Base-by-base conservation (phyloP, 1,139 yeast species). In the Debaryomycetaceae sp. region DNA sequence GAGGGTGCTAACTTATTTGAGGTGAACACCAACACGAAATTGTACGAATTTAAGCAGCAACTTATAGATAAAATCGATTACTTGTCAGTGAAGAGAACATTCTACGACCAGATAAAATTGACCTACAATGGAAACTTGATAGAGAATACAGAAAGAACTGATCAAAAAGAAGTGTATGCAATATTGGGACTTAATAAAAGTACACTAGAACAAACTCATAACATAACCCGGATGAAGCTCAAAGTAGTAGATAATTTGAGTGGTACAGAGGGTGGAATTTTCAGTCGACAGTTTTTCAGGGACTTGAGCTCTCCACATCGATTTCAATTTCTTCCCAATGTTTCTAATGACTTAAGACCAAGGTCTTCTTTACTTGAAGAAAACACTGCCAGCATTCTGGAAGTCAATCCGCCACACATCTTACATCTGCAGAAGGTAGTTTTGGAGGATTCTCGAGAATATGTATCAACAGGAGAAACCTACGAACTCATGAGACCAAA, bases 201-300 rank as follows among this genome's bases (percentile, higher is more conserved):
- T 2, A 22, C 27, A 3, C 43, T 60, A 23, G 34, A 37, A 3
- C 42, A 46, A 22, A 42, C 31, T 4, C 47, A 45, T n/a, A 44
- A 49, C 24, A 49, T 56, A 3, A 43, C 56, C 6, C 37, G 39
- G 6, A 33, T 51, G 39, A 42, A 48, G 11, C 47, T 52, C 24
- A 57, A 44, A 44, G 50, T 55, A 20, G 52, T 46, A 4, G 39
- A 49, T 8, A 40, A 44, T 23, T 39, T 48, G 5, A 42, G 43
- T 49, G 58, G 58, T n/a, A 27, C 11, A 27, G 38, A 50, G 42
- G 64, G 62, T 6, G 68, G 69, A 3, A 52, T 65, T 6, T 52
- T 65, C 33, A 62, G 68, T 44, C 45, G 66, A 35, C 57, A 59
- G 8, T 66, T 66, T 44, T 58, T 57, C 59, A 53, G 56, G 40